A percentile compares a stretch with the other conserved stretches of the same genome.
phyloP scores from a whole-genome alignment of 345 rosid species.

The Lumnitzera littorea region DNA sequence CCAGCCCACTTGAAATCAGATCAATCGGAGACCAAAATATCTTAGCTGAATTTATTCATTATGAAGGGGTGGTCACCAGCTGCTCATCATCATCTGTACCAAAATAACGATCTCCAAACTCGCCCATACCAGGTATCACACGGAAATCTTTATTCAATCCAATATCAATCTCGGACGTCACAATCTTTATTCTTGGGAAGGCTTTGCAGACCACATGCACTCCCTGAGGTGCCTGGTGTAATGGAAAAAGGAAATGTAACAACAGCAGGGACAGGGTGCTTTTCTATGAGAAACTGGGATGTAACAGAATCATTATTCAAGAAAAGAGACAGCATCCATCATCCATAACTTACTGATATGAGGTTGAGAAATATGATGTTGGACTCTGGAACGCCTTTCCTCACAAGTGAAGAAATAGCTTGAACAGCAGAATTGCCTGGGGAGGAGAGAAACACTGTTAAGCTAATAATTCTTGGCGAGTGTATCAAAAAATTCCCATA shows the following conservation, averaged over 20 bases:
- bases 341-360: conserved; percentile 58
- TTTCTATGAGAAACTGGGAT: too few species aligned
- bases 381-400: conserved; percentile 87
- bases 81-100: conserved; percentile 86
- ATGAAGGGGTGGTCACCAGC: conserved; percentile 18
- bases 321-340: too few species aligned
- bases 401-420: conserved; percentile 74
- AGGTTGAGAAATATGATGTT: conserved; percentile 96
- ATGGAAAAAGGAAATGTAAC: too few species aligned
- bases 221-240: conserved; percentile 90
- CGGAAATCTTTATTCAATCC: conserved; percentile 90
- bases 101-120: conserved; percentile 94
- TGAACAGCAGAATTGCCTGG: conserved; percentile 96
- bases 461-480: neutral
- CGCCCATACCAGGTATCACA: conserved; percentile 96
- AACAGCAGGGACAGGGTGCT: too few species aligned
- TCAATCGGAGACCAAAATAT: neutral
- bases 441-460: neutral
- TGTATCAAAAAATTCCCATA: neutral
- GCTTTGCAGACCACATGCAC: conserved; percentile 92
- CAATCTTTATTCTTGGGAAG: conserved; percentile 88
- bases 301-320: too few species aligned
- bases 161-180: conserved; percentile 95
- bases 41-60: neutral
- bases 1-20: too few species aligned